Base-by-base conservation (phyloP, 345 rosid species). In the Nasturtium officinale region DNA sequence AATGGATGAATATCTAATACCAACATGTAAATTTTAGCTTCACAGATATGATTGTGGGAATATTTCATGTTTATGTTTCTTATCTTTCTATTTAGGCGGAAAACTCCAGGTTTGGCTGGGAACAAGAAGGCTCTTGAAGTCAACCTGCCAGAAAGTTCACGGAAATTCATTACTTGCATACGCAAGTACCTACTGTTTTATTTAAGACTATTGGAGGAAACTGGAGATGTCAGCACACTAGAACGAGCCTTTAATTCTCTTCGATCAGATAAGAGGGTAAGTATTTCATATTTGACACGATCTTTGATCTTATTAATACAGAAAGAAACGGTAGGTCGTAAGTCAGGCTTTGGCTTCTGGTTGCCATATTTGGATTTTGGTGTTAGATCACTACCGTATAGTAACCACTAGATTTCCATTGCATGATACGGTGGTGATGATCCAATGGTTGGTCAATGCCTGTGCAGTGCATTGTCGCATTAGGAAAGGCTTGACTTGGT, bases 151-250 rank as follows among this genome's bases (percentile, higher is more conserved):
- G 97, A 95, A 84, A 95, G 97, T 79, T 95, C 97, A 12, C 85
- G 99, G 68, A 91, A 95, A 69, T 95, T 95, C 84, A 95, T 95
- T 74, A 91, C 99, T 23, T 88, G 99, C 82, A 91, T 95, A 65
- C 78, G 99, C 64, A 95, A 89, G 69, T 91, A 89, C 84, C 74
- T 91, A 65, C 67, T 95, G 77, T 91, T 95, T 73, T 94, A 94
- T 80, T 81, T 95, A 87, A 89, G 82, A 77, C 79, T 91, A 35
- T 73, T 95, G 91, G 97, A 95, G 83, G 96, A 89, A 83, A 84
- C 96, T 57, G 85, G 88, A 78, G 99, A 94, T 30, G 70, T 83
- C 66, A 78, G 81, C 78, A 89, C 87, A 13, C 91, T 95, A 73
- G 99, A 95, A 73, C 90, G 96, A 61, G 96, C 97, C 59, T 88